Evolutionary conservation across 2,329 filamentous ascomycete species (phyloP), one percentile per base, ranked within the genome.

Genomic region (Colletotrichum camelliae): DNA sequence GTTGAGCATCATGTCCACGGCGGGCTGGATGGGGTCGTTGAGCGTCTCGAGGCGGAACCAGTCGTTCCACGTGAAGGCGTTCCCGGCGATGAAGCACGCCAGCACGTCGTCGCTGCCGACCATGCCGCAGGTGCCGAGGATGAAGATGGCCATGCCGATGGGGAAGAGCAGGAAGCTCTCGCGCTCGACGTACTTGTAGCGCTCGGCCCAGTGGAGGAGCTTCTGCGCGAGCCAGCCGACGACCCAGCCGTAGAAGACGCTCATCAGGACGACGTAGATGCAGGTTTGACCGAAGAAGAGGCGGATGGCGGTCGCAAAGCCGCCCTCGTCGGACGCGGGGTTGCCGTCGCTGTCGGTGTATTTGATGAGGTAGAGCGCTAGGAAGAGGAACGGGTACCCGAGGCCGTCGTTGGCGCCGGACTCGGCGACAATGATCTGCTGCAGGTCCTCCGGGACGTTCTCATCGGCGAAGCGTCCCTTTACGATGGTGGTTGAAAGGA

Each of bases 401-500:
- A 96, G 88, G 0, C 96, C 96, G 84, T 98, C 96, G 80, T 98
- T 98, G 2, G 95, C 94, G 2, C 96, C 96, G 0, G 94, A 96
- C 85, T 98, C 96, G 29, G 92, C 93, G 65, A 94, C 90, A 80
- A 95, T 94, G 79, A 95, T 95, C 78, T 94, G 92, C 85, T 97
- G 95, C 67, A 98, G 86, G 31, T 93, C 91, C 74, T 92, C 93
- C 0, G 96, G 95, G 21, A 98, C 93, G 82, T 98, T 97, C 80
- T 96, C 94, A 80, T 98, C 96, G 1, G 96, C 96, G 82, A 98
- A 98, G 79, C 95, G 96, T 33, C 96, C 96, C 86, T 98, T 98
- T 55, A 98, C 95, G 74, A 98, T 98, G 4, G 94, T 94, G 78
- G 96, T 96, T 9, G 94, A 96, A 43, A 98, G 84, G 2, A 98